Evolutionary conservation across 495 filamentous ascomycete species (phyloP).

Genomic region (Penicillium odoratum): DNA sequence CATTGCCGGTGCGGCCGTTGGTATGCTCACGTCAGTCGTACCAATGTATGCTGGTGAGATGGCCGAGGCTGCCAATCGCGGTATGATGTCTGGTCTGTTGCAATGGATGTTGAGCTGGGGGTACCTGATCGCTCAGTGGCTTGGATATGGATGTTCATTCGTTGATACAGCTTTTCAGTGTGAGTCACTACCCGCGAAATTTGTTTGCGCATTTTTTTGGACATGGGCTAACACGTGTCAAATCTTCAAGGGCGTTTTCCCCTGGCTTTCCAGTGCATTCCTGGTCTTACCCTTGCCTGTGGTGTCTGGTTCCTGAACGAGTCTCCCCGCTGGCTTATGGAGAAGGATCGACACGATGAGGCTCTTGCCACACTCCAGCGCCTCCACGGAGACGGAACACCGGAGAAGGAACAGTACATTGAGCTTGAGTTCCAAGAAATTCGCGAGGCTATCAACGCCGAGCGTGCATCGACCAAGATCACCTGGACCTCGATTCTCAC

Average conservation of each 20-base stretch:
- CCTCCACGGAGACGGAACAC: constrained; percentile 38
- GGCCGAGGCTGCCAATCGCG: constrained; percentile 24
- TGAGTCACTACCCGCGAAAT: constrained; percentile 1
- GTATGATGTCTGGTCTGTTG: constrained; percentile 28
- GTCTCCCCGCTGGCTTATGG: constrained; percentile 57
- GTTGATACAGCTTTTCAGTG: constrained; percentile 46
- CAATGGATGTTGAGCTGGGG: constrained; percentile 50
- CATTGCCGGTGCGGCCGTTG: constrained; percentile 49
- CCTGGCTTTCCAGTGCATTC: constrained; percentile 52
- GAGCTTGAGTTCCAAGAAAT: constrained; percentile 49
- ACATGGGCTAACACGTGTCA: neutral
- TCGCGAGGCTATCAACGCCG: constrained; percentile 41
- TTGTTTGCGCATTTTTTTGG: no score
- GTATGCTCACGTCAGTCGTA: constrained; percentile 49
- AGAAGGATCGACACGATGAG: constrained; percentile 47
- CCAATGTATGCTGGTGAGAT: constrained; percentile 46
- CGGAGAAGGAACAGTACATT: constrained; percentile 44
- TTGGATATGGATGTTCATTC: constrained; percentile 52
- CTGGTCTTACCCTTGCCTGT: constrained; percentile 46
- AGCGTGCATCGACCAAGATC: constrained; percentile 30
- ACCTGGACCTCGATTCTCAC: constrained; percentile 44
- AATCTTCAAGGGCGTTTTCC: constrained; percentile 56
- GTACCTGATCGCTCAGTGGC: constrained; percentile 51
- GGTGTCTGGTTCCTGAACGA: constrained; percentile 56
- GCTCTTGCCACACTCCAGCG: constrained; percentile 40